Evolutionary conservation across 371 early-diverging fungal species (phyloP), one percentile per base, ranked within the genome.

Genomic region (Mucor indicus): DNA sequence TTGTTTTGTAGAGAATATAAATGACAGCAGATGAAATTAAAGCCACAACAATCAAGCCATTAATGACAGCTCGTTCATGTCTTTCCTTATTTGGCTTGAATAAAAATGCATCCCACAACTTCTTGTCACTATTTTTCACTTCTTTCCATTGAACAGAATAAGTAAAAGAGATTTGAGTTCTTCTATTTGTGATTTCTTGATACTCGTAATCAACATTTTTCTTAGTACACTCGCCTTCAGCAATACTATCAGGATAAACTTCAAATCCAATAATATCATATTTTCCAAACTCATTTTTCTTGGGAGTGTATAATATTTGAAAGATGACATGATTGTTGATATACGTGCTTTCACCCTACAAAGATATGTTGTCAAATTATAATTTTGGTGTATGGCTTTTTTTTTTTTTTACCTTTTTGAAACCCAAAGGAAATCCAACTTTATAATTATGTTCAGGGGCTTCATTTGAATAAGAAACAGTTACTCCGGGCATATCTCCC

Each of bases 391-490:
- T n/a, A n/a, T n/a, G n/a, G n/a, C n/a, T n/a, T n/a, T n/a, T n/a
- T n/a, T n/a, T n/a, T n/a, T n/a, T n/a, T n/a, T n/a, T 30, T 53
- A 47, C 53, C 42, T 44, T 60, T 22, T 45, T 53, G 13, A 60
- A 71, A 21, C 75, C 75, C 13, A 75, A 57, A 20, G 75, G 75
- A 46, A 69, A 75, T n/a, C 75, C 75, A 41, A 60, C 54, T 29
- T 67, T 54, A 48, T 75, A 75, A 17, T 60, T 64, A 21, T 67
- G 65, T 27, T 66, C 66, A 23, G 62, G 66, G 22, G 67, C 55
- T 52, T 75, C 69, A 47, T 71, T 75, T 9, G 75, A 71, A 48
- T 75, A 75, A 13, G 72, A 71, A 9, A 71, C 75, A 22, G 75
- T 75, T 38, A 65, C 69, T 8, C 75, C 63, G 8, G 72, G 71